A percentile compares a stretch with the other conserved stretches of the same genome.
Evolutionary conservation across 2,329 filamentous ascomycete species (phyloP).

Genomic region (Lachnum nothofagi): DNA sequence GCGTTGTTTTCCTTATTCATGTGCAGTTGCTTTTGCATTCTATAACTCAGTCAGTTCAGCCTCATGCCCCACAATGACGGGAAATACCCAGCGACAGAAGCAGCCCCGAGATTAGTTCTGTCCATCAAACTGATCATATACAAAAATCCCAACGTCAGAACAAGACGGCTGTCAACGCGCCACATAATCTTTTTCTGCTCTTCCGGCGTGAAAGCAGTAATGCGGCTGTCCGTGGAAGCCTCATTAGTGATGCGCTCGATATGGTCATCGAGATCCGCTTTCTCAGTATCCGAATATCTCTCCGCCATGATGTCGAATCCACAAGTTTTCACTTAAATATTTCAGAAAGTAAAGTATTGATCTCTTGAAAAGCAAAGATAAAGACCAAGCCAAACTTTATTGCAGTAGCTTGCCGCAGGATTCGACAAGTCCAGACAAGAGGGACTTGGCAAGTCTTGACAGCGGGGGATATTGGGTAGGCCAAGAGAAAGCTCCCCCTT

Average conservation of each 20-base stretch:
- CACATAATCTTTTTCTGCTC: conserved; percentile 66
- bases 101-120: conserved; percentile 68
- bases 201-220: conserved; percentile 44
- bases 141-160: conserved; percentile 57
- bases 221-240: conserved; percentile 14
- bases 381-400: no score
- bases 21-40: conserved; percentile 19
- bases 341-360: no score
- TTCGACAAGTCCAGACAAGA: no score
- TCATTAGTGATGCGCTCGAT: conserved; percentile 12
- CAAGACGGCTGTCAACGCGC: conserved; percentile 62
- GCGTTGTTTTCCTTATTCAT: conserved; percentile 10
- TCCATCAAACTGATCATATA: conserved; percentile 78
- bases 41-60: conserved; percentile 4
- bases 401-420: no score
- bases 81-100: conserved; percentile 61
- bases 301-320: background rate
- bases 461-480: no score
- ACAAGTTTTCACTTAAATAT: background rate
- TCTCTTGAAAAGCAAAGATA: no score
- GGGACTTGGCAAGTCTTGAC: no score
- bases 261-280: conserved; percentile 9
- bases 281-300: conserved; percentile 4
- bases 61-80: background rate
- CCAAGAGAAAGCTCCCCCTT: no score